Conservation (phyloP, 2,329 filamentous ascomycete genomes). For the Coniella vitis region DNA sequence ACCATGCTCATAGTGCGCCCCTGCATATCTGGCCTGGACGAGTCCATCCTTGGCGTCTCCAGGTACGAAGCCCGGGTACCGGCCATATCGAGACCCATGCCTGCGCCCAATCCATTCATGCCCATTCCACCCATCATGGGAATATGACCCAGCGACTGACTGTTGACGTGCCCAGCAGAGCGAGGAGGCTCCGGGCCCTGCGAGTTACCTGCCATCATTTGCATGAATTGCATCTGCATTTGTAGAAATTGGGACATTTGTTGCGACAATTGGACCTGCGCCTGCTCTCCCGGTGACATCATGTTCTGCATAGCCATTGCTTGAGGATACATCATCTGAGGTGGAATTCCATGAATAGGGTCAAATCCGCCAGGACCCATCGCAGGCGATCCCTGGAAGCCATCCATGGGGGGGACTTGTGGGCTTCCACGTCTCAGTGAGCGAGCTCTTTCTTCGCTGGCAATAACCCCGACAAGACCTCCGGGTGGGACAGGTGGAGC, state of each 20-base stretch:
- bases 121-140: conserved; percentile 29
- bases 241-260: conserved; percentile 86
- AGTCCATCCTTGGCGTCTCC: conserved; percentile 34
- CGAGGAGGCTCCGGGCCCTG: conserved; percentile 20
- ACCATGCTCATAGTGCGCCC: conserved; percentile 79
- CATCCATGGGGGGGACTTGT: conserved; percentile 60
- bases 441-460: conserved; percentile 71
- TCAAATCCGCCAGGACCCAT: conserved; percentile 36
- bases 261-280: conserved; percentile 72
- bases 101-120: conserved; percentile 16
- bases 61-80: conserved; percentile 39
- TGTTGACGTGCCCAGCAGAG: conserved; percentile 27
- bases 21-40: conserved; percentile 37
- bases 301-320: conserved; percentile 26
- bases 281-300: conserved; percentile 57
- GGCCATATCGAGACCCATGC: conserved; percentile 19
- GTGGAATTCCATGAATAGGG: conserved; percentile 41
- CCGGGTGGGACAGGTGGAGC: conserved; percentile 53
- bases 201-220: conserved; percentile 56
- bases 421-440: conserved; percentile 75
- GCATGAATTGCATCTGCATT: conserved; percentile 93
- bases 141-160: conserved; percentile 37
- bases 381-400: conserved; percentile 31
- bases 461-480: conserved; percentile 82
- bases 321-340: conserved; percentile 41